Evolutionary conservation across 305 asterid species (phyloP).

Genomic region (Euphrasia arctica): DNA sequence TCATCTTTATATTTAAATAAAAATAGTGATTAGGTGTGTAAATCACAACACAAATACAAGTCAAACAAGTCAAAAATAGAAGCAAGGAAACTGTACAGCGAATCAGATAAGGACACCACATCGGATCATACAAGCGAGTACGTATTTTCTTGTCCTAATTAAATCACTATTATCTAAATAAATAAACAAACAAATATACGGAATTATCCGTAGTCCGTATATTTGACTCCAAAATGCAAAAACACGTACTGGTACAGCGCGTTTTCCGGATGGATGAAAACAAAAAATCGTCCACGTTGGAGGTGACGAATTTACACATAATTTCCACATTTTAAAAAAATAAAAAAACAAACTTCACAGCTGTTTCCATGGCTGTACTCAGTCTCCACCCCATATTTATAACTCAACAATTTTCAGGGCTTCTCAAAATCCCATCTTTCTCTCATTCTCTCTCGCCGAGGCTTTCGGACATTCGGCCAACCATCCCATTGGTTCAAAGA

Average conservation of each 20-base stretch:
- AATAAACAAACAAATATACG: too few relatives aligned
- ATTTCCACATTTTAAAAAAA: background rate
- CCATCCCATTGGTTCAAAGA: conserved; percentile 30
- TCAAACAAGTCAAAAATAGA: too few relatives aligned
- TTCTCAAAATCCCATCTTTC: background rate
- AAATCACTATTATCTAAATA: too few relatives aligned
- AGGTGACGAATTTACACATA: background rate
- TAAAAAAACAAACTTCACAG: background rate
- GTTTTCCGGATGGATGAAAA: background rate
- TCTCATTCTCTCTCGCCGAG: background rate
- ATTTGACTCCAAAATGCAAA: too few relatives aligned
- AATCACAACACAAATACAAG: too few relatives aligned
- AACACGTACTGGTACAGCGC: background rate
- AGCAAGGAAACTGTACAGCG: background rate
- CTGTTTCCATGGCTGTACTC: background rate
- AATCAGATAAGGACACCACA: background rate
- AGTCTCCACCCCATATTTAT: background rate
- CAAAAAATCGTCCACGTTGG: background rate
- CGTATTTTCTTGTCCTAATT: too few relatives aligned
- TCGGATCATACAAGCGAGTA: background rate
- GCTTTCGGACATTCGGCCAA: conserved; percentile 13
- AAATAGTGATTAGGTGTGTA: too few relatives aligned
- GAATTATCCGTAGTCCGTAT: too few relatives aligned
- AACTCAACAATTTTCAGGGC: background rate
- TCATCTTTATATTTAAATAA: too few relatives aligned